phyloP scores from a whole-genome alignment of 805 yeast species.

The Barnettozyma sp. region DNA sequence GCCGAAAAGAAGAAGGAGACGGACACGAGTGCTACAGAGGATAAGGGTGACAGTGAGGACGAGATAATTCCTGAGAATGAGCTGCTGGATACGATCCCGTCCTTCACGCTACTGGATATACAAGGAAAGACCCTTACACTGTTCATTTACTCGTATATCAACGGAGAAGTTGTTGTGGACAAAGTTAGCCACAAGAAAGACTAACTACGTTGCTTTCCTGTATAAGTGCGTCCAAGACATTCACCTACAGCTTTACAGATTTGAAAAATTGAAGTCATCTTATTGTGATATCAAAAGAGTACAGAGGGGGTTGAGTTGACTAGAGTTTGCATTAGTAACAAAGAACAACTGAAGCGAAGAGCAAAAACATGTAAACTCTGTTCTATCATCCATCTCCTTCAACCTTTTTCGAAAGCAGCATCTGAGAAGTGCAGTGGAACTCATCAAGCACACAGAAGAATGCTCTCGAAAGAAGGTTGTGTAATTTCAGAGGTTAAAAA shows the following conservation, averaged over 20 bases:
- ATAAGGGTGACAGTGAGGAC: constrained; percentile 18
- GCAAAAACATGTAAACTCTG: too few species aligned
- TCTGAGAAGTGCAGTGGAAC: too few species aligned
- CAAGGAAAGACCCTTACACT: constrained; percentile 71
- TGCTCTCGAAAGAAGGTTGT: neutral
- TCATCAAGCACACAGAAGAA: too few species aligned
- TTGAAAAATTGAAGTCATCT: too few species aligned
- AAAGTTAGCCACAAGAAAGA: constrained; percentile 65
- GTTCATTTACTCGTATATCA: constrained; percentile 75
- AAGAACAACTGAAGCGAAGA: too few species aligned
- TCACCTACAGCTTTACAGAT: too few species aligned
- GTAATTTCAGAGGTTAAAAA: constrained; percentile 48
- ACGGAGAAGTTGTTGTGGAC: constrained; percentile 85
- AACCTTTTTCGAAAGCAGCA: neutral
- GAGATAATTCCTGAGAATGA: constrained; percentile 22
- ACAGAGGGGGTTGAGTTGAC: too few species aligned
- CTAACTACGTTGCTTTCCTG: too few species aligned
- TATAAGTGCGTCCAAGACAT: too few species aligned
- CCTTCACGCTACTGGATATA: constrained; percentile 85
- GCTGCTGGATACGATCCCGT: constrained; percentile 44
- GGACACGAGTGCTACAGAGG: constrained; percentile 6
- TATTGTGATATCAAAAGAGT: too few species aligned
- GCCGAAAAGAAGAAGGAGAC: constrained; percentile 11
- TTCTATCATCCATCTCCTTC: neutral
- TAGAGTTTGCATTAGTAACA: constrained; percentile 12